Percentiles rank a stretch among this genome's conserved stretches.
Conservation (phyloP, 257 asterid species). For the Nicotiana benthamiana region DNA sequence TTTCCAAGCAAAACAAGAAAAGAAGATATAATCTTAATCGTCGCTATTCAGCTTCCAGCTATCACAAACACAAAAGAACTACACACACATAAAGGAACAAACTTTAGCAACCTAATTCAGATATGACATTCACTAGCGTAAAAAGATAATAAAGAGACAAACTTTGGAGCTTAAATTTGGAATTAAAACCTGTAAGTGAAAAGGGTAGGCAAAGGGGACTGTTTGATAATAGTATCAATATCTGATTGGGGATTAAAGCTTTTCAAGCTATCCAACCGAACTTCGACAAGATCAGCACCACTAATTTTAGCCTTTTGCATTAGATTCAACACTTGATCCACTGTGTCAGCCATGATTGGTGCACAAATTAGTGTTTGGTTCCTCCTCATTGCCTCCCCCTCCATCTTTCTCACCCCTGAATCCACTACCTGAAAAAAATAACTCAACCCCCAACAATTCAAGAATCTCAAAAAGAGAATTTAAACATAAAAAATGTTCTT, state of each 20-base stretch:
- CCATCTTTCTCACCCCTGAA: conserved; percentile 34
- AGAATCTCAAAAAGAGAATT: neutral
- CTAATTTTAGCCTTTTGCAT: conserved; percentile 63
- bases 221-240: conserved; percentile 47
- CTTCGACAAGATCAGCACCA: conserved; percentile 90
- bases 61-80: neutral
- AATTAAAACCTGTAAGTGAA: conserved; percentile 81
- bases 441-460: neutral
- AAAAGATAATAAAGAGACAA: neutral
- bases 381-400: conserved; percentile 34
- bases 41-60: neutral
- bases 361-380: conserved; percentile 83
- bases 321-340: conserved; percentile 56
- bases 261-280: conserved; percentile 81
- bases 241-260: conserved; percentile 46
- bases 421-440: conserved; percentile 33
- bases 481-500: neutral
- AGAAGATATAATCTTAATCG: neutral
- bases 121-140: neutral
- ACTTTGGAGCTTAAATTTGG: neutral
- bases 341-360: conserved; percentile 85
- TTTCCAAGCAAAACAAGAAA: neutral
- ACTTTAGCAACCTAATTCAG: neutral
- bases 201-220: conserved; percentile 85
- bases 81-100: neutral